phyloP scores from a whole-genome alignment of 2,329 filamentous ascomycete genomes.

The Fusarium euwallaceae region DNA sequence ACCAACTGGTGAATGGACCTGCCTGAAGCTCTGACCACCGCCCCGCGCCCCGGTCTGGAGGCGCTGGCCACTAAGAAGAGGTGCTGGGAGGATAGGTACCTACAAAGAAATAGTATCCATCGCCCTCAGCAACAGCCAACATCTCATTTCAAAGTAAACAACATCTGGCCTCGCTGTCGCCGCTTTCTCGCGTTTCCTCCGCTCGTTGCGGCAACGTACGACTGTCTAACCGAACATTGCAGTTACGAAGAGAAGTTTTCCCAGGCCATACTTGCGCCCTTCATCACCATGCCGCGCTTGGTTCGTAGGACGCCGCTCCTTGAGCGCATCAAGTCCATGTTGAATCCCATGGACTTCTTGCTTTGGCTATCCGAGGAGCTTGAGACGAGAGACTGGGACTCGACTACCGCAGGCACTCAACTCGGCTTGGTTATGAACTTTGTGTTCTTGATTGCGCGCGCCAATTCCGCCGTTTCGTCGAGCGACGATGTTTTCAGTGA shows the following conservation, averaged over 20 bases:
- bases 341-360: slow-evolving; percentile 90
- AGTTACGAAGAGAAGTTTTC: slow-evolving; percentile 8
- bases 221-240: background rate
- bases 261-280: background rate
- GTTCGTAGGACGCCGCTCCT: slow-evolving; percentile 83
- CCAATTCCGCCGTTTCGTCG: slow-evolving; percentile 73
- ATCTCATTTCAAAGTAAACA: slow-evolving; percentile 45
- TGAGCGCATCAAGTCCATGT: slow-evolving; percentile 83
- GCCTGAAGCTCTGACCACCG: slow-evolving; percentile 47
- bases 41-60: slow-evolving; percentile 36
- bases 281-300: slow-evolving; percentile 74
- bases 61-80: slow-evolving; percentile 31
- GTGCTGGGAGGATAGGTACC: slow-evolving; percentile 28
- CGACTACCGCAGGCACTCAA: slow-evolving; percentile 80
- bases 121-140: slow-evolving; percentile 36
- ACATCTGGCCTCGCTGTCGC: slow-evolving; percentile 23
- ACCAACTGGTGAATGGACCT: slow-evolving; percentile 18
- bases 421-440: slow-evolving; percentile 84
- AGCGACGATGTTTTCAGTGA: slow-evolving; percentile 90
- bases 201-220: background rate
- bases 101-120: slow-evolving; percentile 32
- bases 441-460: slow-evolving; percentile 83
- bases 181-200: slow-evolving; percentile 9
- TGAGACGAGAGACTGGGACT: slow-evolving; percentile 91
- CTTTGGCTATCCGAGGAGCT: slow-evolving; percentile 94